Evolutionary conservation across 148 eudicot genomes (phyloP), one percentile per base, ranked within the genome.

Genomic region (Rhododendron ferrugineum): DNA sequence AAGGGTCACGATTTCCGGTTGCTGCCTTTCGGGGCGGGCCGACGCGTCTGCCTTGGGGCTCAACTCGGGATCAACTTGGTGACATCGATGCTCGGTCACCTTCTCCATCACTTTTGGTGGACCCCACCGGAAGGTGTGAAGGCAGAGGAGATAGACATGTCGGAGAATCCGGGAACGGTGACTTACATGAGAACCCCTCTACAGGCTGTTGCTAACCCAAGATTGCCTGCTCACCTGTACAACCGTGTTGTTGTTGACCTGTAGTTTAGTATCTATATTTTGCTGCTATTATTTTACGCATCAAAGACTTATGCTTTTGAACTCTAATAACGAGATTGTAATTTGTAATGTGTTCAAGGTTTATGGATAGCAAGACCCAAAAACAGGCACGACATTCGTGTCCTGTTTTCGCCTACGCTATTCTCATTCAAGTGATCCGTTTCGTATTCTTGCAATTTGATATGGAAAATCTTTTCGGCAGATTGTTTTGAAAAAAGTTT

Each of bases 21-120:
- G 56, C 88, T 95, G 16, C 98, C 97, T 3, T 95, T 95, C 72
- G 98, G 98, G 14, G 94, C 98, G 0, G 98, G 98, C 15, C 89
- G 98, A 81, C 88, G 98, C 2, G 88, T 95, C 4, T 95, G 98
- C 81, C 98, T 97, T 0, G 97, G 98, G 40, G 90, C 98, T 16
- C 95, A 94, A 68, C 89, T 95, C 36, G 98, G 93, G 6, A 92
- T 94, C 74, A 89, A 94, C 83, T 84, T 94, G 92, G 97, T 95
- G 42, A 92, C 94, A 3, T 94, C 97, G 4, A 94, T 94, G 95
- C 64, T 95, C 82, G 98, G 97, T 47, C 98, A 94, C 78, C 88
- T 94, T 68, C 76, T 95, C 87, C 98, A 95, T 87, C 95, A 94
- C 58, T 95, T 95, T 32, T 80, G 84, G 16, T 95, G 97, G 98